Evolutionary conservation across 441 rosid genomes (phyloP).

Genomic region (Codiaeum variegatum): DNA sequence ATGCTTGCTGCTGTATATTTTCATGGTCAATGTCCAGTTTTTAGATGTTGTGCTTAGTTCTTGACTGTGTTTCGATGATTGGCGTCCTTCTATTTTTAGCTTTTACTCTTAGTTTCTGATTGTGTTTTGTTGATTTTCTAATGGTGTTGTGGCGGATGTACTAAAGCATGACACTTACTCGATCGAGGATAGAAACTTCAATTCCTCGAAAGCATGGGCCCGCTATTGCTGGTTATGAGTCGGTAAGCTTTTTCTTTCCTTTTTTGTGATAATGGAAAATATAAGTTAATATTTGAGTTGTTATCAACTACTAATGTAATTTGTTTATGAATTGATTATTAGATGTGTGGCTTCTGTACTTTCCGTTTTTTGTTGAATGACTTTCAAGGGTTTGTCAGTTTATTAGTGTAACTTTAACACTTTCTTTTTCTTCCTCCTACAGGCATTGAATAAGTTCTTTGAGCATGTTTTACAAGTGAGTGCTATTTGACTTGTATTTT

Average conservation of each 20-base stretch:
- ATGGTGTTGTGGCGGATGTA: conserved; percentile 17
- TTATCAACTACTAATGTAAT: background rate
- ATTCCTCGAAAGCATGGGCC: conserved; percentile 98
- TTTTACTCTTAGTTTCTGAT: background rate
- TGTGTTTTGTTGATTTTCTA: conserved; percentile 6
- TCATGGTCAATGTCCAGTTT: too few relatives aligned
- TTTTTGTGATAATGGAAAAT: background rate
- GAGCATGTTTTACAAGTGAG: conserved; percentile 84
- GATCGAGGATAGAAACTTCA: conserved; percentile 79
- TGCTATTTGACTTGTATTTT: conserved; percentile 6
- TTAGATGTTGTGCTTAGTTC: too few relatives aligned
- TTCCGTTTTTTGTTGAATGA: background rate
- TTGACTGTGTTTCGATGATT: too few relatives aligned
- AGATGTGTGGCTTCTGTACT: background rate
- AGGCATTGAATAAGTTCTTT: conserved; percentile 91
- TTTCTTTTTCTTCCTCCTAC: conserved; percentile 20
- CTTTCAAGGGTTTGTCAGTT: background rate
- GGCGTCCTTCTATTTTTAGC: background rate
- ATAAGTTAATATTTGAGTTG: conserved; percentile 7
- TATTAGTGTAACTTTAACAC: conserved; percentile 7
- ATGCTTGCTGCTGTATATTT: too few relatives aligned
- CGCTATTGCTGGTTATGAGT: conserved; percentile 95
- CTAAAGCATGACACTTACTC: conserved; percentile 73
- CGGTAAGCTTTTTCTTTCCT: conserved; percentile 46
- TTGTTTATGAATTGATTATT: background rate